Evolutionary conservation across 331 rosid species (phyloP).

Genomic region (Saraca asoca): DNA sequence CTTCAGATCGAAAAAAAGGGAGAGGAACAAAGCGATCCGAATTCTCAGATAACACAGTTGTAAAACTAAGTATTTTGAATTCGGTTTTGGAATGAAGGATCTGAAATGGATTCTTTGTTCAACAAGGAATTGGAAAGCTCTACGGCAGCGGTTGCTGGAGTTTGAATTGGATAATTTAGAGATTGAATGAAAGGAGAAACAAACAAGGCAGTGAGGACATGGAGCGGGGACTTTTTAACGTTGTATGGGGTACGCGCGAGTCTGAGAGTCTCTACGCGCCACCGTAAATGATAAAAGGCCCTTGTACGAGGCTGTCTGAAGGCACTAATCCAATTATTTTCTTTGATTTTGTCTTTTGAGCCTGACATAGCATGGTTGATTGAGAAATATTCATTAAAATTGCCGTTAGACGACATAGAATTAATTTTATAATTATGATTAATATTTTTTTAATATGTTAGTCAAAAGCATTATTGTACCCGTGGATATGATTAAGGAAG

Average conservation of each 20-base stretch:
- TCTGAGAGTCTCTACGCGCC: background rate
- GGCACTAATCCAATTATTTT: background rate
- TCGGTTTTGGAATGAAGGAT: constrained; percentile 7
- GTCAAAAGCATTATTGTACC: too few species aligned
- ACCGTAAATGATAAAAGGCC: background rate
- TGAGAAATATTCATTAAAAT: too few species aligned
- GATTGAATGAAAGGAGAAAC: background rate
- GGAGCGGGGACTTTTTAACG: background rate
- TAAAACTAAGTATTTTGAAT: background rate
- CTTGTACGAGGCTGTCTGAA: background rate
- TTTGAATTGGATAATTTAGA: constrained; percentile 1
- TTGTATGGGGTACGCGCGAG: background rate
- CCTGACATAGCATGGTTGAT: too few species aligned
- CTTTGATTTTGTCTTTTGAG: too few species aligned
- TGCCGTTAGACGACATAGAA: too few species aligned
- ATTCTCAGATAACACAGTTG: background rate
- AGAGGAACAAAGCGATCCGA: background rate
- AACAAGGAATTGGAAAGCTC: constrained; percentile 2
- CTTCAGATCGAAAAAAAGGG: background rate
- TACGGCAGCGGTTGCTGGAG: background rate
- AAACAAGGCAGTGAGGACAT: background rate
- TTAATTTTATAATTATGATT: too few species aligned
- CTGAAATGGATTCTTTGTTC: background rate
- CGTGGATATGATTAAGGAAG: too few species aligned
- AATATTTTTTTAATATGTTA: too few species aligned